Conservation (phyloP, 1,284 basidiomycete genomes). For the Marasmius fiardii region DNA sequence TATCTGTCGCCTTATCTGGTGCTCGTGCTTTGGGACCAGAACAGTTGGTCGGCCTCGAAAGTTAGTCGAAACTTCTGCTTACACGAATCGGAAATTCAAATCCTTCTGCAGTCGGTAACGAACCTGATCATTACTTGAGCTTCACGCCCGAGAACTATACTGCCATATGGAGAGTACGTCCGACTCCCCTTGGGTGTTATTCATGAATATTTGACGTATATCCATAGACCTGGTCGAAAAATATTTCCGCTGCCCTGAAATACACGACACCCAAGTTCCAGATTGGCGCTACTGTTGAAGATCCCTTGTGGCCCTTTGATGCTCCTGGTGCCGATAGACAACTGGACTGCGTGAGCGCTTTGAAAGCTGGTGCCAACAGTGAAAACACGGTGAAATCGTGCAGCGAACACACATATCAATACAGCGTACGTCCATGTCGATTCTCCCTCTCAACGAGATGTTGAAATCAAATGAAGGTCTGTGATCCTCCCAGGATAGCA, state of each 20-base stretch:
- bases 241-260: conserved; percentile 36
- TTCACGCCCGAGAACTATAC: conserved; percentile 42
- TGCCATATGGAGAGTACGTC: conserved; percentile 36
- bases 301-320: conserved; percentile 49
- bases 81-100: not conserved
- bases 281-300: conserved; percentile 43
- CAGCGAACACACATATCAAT: conserved; percentile 51
- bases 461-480: conserved; percentile 29
- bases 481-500: conserved; percentile 38
- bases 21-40: conserved; percentile 30
- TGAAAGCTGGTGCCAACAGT: conserved; percentile 40
- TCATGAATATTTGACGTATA: not conserved
- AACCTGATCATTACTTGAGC: conserved; percentile 45
- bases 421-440: conserved; percentile 32
- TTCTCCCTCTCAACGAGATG: not conserved
- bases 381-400: conserved; percentile 37
- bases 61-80: conserved; percentile 24
- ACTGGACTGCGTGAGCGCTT: conserved; percentile 43
- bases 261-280: conserved; percentile 38
- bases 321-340: conserved; percentile 36
- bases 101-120: conserved; percentile 42
- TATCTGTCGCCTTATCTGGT: conserved; percentile 40
- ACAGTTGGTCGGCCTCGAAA: conserved; percentile 41
- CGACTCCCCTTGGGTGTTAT: not conserved
- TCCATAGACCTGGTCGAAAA: conserved; percentile 41